Evolutionary conservation across 2,329 filamentous ascomycete genomes (phyloP).

Genomic region (Paracoccidioides lutzii): DNA sequence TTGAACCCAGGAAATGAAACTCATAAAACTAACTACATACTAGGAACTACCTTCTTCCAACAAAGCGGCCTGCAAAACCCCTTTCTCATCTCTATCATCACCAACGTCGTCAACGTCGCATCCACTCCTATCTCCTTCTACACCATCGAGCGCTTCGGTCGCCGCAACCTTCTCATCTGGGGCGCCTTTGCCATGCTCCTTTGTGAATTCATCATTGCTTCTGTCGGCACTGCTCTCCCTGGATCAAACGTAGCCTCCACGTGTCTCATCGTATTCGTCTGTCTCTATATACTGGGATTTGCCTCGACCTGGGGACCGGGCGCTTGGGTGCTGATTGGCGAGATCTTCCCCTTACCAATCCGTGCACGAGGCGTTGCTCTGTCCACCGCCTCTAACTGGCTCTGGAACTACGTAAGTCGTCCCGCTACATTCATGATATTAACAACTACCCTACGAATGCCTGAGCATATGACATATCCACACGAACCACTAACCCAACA

Average conservation of each 20-base stretch:
- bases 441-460: no score
- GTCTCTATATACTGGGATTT: conserved; percentile 44
- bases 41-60: conserved; percentile 39
- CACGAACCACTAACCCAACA: not conserved
- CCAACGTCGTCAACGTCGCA: conserved; percentile 40
- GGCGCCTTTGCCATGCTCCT: conserved; percentile 41
- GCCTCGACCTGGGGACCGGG: conserved; percentile 41
- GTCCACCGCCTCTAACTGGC: conserved; percentile 49
- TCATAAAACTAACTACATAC: conserved; percentile 16
- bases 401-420: conserved; percentile 42
- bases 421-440: no score
- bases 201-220: conserved; percentile 42
- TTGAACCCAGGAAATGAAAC: not conserved
- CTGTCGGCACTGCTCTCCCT: conserved; percentile 32
- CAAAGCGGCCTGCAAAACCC: conserved; percentile 37
- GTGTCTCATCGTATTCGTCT: conserved; percentile 39
- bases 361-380: conserved; percentile 52
- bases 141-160: conserved; percentile 40
- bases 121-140: conserved; percentile 43
- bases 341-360: conserved; percentile 49
- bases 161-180: conserved; percentile 40
- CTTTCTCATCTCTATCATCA: conserved; percentile 41
- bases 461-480: no score
- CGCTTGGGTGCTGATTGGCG: conserved; percentile 43
- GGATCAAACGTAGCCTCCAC: conserved; percentile 27